Evolutionary conservation across 495 filamentous ascomycete species (phyloP), one percentile per base, ranked within the genome.

Genomic region (Penicillium manginii): DNA sequence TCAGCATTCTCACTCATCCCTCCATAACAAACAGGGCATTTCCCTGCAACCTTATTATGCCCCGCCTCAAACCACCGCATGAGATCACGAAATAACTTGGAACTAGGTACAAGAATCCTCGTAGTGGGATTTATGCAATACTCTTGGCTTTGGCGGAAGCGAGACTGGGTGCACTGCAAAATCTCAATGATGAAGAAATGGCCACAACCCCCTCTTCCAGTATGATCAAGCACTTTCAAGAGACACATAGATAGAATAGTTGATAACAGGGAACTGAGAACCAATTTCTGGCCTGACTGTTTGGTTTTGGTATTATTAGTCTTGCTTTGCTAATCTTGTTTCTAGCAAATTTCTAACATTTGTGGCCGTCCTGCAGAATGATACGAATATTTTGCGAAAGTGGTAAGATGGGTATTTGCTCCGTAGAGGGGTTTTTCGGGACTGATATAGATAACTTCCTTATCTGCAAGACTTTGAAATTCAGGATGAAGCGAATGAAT

Each of bases 141-240:
- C 4, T 17, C 12, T 22, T 35, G 51, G 22, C 45, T 26, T 2
- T 17, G 31, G 29, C 45, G 42, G 6, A 39, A 22, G 14, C 14
- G 32, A 17, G 58, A 45, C 14, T 51, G 23, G n/a, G 17, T 2
- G n/a, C 58, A 55, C 35, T 31, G 35, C 15, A 29, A 15, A 17
- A 57, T 17, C 7, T 32, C 39, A 8, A 37, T 14, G 14, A 62
- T 31, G 33, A 53, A 57, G 31, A 62, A 11, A 32, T 58, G 50
- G 18, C 55, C 55, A n/a, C 54, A 58, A 50, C 54, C 54, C 11
- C 35, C 40, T 19, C 26, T 4, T 46, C 46, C 26, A n/a, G 58
- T 40, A n/a, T 54, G 52, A 22, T 54, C 58, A 1, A 48, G 15
- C 31, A 60, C 35, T 5, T 42, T 40, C 19, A 59, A 35, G n/a